These are phyloP conservation scores for Hemerocallis citrina DNA, from an alignment of 106 monocot species.

Conservation along the genomic window DNA sequence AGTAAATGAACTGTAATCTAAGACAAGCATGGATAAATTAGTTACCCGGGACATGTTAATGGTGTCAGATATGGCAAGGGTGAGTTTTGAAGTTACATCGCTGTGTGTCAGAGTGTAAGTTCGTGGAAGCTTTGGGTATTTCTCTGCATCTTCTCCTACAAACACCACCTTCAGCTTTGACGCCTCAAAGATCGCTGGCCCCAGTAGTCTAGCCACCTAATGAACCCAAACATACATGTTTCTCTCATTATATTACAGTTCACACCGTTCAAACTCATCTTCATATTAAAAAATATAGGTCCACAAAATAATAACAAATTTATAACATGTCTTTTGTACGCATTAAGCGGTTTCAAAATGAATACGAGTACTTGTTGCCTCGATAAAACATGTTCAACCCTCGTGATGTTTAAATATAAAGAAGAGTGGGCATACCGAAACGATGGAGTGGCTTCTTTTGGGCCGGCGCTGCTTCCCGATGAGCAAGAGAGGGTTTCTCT, in stretches of 20 bases:
- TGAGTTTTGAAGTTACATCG: slow-evolving; percentile 79
- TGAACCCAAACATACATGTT: not conserved
- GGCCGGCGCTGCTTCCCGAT: not conserved
- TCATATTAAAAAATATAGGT: not conserved
- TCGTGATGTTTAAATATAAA: too few relatives aligned
- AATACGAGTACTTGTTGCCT: too few relatives aligned
- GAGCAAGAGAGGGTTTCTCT: slow-evolving; percentile 1
- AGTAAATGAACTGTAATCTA: too few relatives aligned
- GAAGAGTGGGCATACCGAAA: slow-evolving; percentile 37
- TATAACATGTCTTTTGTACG: too few relatives aligned
- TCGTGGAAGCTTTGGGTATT: slow-evolving; percentile 64
- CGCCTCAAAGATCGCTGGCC: slow-evolving; percentile 90
- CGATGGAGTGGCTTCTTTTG: slow-evolving; percentile 15
- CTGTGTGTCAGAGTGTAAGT: slow-evolving; percentile 97
- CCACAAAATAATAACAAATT: too few relatives aligned
- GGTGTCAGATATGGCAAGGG: slow-evolving; percentile 75
- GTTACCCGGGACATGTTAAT: slow-evolving; percentile 77
- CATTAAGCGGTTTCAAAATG: not conserved
- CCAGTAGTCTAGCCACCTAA: slow-evolving; percentile 81
- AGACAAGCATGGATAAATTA: not conserved
- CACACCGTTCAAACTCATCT: too few relatives aligned
- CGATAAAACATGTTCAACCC: too few relatives aligned
- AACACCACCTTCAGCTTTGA: slow-evolving; percentile 89
- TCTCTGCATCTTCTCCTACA: slow-evolving; percentile 56
- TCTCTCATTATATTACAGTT: too few relatives aligned